A percentile compares a stretch with the other conserved stretches of the same genome.
These are phyloP conservation scores for Backusella liffmaniae DNA, from an alignment of 192 early-diverging fungal species.

Conservation along the genomic window DNA sequence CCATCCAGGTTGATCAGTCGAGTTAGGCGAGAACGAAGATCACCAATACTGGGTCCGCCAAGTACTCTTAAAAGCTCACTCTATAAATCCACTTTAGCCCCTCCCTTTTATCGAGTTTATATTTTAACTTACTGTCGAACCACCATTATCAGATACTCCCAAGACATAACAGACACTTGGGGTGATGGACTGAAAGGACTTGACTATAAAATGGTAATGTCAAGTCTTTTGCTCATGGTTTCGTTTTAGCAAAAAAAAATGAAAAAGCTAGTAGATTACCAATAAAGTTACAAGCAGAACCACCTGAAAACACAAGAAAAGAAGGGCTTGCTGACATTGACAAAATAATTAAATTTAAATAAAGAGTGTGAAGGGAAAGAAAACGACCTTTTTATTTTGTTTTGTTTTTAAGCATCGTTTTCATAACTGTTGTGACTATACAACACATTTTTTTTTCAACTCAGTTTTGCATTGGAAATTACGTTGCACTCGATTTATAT, in stretches of 20 bases:
- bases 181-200: slow-evolving; percentile 58
- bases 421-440: not conserved
- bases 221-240: too few species aligned
- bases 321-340: slow-evolving; percentile 30
- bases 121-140: slow-evolving; percentile 39
- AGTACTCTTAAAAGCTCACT: slow-evolving; percentile 71
- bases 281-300: slow-evolving; percentile 70
- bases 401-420: not conserved
- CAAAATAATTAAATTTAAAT: slow-evolving; percentile 1
- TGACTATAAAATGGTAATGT: slow-evolving; percentile 20
- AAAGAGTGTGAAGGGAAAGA: not conserved
- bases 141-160: slow-evolving; percentile 75
- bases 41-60: slow-evolving; percentile 76
- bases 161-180: slow-evolving; percentile 66
- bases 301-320: slow-evolving; percentile 70
- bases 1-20: slow-evolving; percentile 63
- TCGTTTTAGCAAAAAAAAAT: not conserved
- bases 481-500: not conserved
- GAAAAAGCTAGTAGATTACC: slow-evolving; percentile 29
- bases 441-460: not conserved
- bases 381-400: not conserved
- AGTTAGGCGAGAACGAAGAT: slow-evolving; percentile 64
- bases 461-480: not conserved
- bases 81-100: slow-evolving; percentile 16
- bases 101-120: not conserved